Evolutionary conservation across 2,329 filamentous ascomycete species (phyloP).

Genomic region (Curvularia hawaiiensis): DNA sequence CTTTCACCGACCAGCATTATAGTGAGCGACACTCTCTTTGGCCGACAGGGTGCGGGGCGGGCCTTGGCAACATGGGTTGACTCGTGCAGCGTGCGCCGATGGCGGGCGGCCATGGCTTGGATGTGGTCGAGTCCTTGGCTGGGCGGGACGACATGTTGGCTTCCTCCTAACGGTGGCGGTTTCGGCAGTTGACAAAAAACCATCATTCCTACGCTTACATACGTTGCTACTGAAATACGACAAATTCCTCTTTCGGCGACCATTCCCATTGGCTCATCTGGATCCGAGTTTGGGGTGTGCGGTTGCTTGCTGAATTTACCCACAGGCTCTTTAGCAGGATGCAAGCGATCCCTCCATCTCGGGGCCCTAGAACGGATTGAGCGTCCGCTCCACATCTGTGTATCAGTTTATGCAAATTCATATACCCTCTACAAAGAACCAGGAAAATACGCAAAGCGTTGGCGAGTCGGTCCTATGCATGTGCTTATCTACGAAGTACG

Average conservation of each 20-base stretch:
- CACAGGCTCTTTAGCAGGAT: slow-evolving; percentile 14
- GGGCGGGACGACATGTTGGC: slow-evolving; percentile 15
- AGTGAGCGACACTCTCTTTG: slow-evolving; percentile 26
- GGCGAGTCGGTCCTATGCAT: not conserved
- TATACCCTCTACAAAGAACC: not conserved
- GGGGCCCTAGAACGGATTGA: not conserved
- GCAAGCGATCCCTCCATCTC: slow-evolving; percentile 7
- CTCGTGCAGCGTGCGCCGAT: slow-evolving; percentile 24
- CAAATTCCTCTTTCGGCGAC: not conserved
- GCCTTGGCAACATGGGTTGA: slow-evolving; percentile 39
- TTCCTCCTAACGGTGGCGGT: slow-evolving; percentile 9
- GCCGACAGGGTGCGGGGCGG: slow-evolving; percentile 34
- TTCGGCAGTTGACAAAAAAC: slow-evolving; percentile 20
- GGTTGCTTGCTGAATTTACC: slow-evolving; percentile 10
- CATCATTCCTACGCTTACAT: not conserved
- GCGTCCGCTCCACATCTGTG: not conserved
- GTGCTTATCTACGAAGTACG: not conserved
- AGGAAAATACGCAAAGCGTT: not conserved
- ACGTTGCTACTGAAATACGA: not conserved
- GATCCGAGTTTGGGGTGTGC: not conserved
- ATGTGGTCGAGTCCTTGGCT: slow-evolving; percentile 30
- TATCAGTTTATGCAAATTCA: not conserved
- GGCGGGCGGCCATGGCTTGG: slow-evolving; percentile 21
- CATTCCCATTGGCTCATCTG: not conserved
- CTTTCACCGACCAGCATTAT: slow-evolving; percentile 18